Conservation (phyloP, 768 basidiomycete genomes). For the Glaciozyma antarctica region DNA sequence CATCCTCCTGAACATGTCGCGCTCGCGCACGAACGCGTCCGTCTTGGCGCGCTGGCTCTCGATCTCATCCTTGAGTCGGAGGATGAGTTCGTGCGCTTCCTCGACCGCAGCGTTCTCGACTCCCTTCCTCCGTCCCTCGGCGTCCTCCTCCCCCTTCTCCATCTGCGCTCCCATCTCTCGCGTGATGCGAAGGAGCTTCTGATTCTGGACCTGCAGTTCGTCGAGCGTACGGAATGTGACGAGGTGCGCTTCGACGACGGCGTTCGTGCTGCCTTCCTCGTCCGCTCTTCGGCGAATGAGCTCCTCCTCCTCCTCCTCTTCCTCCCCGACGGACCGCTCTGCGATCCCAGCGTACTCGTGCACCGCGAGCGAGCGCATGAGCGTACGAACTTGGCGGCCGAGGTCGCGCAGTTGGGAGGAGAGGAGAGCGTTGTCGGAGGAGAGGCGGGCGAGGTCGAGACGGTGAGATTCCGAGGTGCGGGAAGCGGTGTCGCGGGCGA, state of each 20-base stretch:
- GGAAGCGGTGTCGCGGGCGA: conserved; percentile 62
- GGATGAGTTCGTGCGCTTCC: conserved; percentile 81
- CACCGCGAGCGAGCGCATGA: conserved; percentile 71
- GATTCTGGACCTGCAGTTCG: conserved; percentile 81
- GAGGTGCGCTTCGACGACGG: conserved; percentile 77
- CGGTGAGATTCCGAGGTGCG: conserved; percentile 48
- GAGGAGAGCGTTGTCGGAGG: conserved; percentile 57
- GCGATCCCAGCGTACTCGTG: conserved; percentile 51
- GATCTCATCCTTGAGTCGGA: conserved; percentile 63
- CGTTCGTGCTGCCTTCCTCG: conserved; percentile 43
- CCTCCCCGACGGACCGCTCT: conserved; percentile 22
- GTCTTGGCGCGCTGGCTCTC: conserved; percentile 69
- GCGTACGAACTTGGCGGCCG: conserved; percentile 67
- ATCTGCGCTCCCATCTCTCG: conserved; percentile 73
- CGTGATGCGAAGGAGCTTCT: conserved; percentile 71
- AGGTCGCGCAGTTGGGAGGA: conserved; percentile 71
- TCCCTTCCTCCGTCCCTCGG: conserved; percentile 29
- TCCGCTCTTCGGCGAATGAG: conserved; percentile 52
- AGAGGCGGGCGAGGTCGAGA: conserved; percentile 36
- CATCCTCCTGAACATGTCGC: conserved; percentile 72
- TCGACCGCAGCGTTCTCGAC: conserved; percentile 55
- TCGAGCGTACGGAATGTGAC: conserved; percentile 74
- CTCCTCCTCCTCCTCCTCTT: conserved; percentile 50
- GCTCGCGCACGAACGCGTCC: conserved; percentile 73
- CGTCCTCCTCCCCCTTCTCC: conserved; percentile 61